Evolutionary conservation across 345 rosid genomes (phyloP).

Genomic region (Eutrema yunnanense): DNA sequence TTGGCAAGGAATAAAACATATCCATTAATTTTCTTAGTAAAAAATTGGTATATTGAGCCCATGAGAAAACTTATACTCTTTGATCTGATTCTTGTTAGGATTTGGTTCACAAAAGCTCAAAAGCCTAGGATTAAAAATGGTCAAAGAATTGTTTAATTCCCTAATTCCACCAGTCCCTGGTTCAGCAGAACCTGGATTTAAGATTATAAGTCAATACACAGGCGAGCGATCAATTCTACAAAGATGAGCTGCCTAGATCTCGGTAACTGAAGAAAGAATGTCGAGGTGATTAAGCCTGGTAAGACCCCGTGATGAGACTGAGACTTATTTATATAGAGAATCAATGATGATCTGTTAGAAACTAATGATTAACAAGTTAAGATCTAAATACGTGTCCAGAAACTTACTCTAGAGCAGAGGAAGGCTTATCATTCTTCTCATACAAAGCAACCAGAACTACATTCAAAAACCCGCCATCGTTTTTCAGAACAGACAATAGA

Average conservation of each 20-base stretch:
- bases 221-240: no score
- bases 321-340: background rate
- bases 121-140: background rate
- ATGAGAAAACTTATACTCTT: background rate
- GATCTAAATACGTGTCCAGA: background rate
- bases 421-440: constrained; percentile 91
- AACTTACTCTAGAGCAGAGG: constrained; percentile 89
- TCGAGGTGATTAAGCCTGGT: no score
- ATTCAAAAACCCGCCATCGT: background rate
- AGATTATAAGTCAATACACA: background rate
- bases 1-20: no score
- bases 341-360: background rate
- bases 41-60: background rate
- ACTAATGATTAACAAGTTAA: background rate
- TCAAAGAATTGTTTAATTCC: no score
- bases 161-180: background rate
- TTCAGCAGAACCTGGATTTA: background rate
- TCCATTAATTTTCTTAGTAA: background rate
- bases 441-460: constrained; percentile 77
- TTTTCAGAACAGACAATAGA: background rate
- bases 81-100: background rate
- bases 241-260: no score
- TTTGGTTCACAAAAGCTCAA: background rate
- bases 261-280: no score
- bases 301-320: no score